Evolutionary conservation across 2,329 filamentous ascomycete genomes (phyloP), one percentile per base, ranked within the genome.

Genomic region (Fusarium azukiicola): DNA sequence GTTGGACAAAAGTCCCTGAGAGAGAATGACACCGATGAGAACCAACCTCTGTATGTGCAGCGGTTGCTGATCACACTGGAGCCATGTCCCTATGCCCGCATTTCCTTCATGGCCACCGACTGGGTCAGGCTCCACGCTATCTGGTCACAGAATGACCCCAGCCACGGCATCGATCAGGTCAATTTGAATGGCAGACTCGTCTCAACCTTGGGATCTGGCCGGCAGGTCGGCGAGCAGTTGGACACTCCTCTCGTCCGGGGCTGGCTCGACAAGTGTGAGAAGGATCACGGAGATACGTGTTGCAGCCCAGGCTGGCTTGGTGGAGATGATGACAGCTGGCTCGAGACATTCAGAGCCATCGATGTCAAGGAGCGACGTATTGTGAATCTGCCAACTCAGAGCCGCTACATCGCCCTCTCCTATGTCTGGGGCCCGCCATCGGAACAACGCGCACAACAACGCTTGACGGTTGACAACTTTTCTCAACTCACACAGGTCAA

Each of bases 341-440:
- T 40, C 0, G 21, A 67, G 0, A 52, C 40, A 3, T 63, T 74
- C 1, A 69, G 77, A 4, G 76, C 42, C 0, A 79, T 79, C 2
- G 76, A 79, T 19, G 49, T 76, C 5, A 42, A 40, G 6, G 68
- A 71, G 5, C 16, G 40, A 3, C 46, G 71, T 1, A 54, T 76
- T 16, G 66, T 79, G 4, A 49, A 74, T 19, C 23, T 79, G 3
- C 47, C 63, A 16, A 44, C 66, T 1, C 42, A 46, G 10, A 66
- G 64, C 52, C 77, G 76, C 8, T 79, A 79, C 16, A 42, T 78
- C 16, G 76, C 73, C 5, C 71, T 79, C 11, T 76, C 73, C 5
- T 79, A 79, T 11, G 77, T 79, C 5, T 79, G 77, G 77, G 77
- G 63, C 6, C 8, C 68, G 36, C 49, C 47, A 6, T 16, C 2